Conservation (phyloP, 2,329 filamentous ascomycete species). For the Colletotrichum magnum region DNA sequence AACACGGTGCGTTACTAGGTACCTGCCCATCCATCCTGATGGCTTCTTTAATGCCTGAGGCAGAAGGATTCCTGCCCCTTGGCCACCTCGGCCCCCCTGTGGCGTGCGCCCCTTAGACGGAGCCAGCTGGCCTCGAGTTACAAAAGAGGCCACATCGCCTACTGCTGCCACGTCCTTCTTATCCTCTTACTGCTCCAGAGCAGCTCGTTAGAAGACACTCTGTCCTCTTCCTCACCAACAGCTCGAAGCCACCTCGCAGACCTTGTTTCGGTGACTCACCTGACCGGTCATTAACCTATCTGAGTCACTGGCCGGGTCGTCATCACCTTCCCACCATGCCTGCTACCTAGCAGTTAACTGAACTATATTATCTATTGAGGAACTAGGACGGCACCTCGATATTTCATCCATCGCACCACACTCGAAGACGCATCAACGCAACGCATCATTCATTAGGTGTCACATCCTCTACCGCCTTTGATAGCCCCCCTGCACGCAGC, state of each 20-base stretch:
- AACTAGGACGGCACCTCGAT: constrained; percentile 55
- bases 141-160: constrained; percentile 43
- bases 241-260: neutral
- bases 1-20: no score
- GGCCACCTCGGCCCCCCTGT: neutral
- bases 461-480: neutral
- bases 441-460: constrained; percentile 34
- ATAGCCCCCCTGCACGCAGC: neutral
- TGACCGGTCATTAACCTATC: constrained; percentile 7
- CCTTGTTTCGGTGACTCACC: constrained; percentile 35
- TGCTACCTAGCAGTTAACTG: constrained; percentile 29
- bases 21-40: no score
- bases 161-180: neutral
- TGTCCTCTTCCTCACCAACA: constrained; percentile 33
- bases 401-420: constrained; percentile 10
- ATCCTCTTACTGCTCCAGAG: constrained; percentile 2
- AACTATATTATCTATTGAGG: constrained; percentile 52
- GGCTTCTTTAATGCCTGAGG: constrained; percentile 26
- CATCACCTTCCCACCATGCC: constrained; percentile 44
- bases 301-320: constrained; percentile 46
- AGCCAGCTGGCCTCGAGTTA: constrained; percentile 41
- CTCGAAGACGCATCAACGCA: constrained; percentile 22
- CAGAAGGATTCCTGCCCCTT: constrained; percentile 10
- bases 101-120: constrained; percentile 20
- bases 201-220: constrained; percentile 28